A percentile compares a stretch with the other conserved stretches of the same genome.
phyloP scores from a whole-genome alignment of 768 basidiomycete genomes.

The Agaricus blazei region DNA sequence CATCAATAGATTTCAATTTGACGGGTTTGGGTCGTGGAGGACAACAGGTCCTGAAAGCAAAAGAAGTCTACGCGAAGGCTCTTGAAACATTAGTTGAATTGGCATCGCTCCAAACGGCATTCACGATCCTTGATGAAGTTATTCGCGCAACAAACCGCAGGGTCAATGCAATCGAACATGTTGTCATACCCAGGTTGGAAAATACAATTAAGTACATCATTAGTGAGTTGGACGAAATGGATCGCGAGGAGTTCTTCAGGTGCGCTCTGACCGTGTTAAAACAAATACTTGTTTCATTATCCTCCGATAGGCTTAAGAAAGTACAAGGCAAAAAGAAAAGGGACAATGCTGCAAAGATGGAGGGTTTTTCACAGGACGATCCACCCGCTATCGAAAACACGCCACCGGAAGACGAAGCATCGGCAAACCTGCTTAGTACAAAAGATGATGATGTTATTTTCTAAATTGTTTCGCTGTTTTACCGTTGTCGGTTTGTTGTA shows the following conservation, averaged over 20 bases:
- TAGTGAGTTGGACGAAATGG: slow-evolving; percentile 98
- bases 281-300: neutral
- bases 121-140: slow-evolving; percentile 97
- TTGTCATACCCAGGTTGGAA: slow-evolving; percentile 91
- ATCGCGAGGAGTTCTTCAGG: slow-evolving; percentile 94
- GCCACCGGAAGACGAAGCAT: slow-evolving; percentile 26
- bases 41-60: slow-evolving; percentile 91
- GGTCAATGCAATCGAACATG: slow-evolving; percentile 97
- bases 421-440: slow-evolving; percentile 63
- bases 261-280: slow-evolving; percentile 20
- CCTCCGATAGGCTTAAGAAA: slow-evolving; percentile 73
- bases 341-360: slow-evolving; percentile 45
- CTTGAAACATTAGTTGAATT: slow-evolving; percentile 96
- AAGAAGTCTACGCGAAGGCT: slow-evolving; percentile 97
- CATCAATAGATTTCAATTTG: slow-evolving; percentile 78
- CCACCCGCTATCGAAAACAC: slow-evolving; percentile 24
- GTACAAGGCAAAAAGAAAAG: slow-evolving; percentile 97
- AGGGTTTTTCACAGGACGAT: slow-evolving; percentile 20
- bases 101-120: slow-evolving; percentile 94
- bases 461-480: slow-evolving; percentile 29
- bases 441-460: slow-evolving; percentile 96
- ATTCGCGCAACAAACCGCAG: slow-evolving; percentile 98
- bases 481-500: neutral
- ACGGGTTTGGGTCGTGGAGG: slow-evolving; percentile 97
- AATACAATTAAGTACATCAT: slow-evolving; percentile 98